phyloP scores from a whole-genome alignment of 2,329 filamentous ascomycete species.

The Plectosphaerella plurivora region DNA sequence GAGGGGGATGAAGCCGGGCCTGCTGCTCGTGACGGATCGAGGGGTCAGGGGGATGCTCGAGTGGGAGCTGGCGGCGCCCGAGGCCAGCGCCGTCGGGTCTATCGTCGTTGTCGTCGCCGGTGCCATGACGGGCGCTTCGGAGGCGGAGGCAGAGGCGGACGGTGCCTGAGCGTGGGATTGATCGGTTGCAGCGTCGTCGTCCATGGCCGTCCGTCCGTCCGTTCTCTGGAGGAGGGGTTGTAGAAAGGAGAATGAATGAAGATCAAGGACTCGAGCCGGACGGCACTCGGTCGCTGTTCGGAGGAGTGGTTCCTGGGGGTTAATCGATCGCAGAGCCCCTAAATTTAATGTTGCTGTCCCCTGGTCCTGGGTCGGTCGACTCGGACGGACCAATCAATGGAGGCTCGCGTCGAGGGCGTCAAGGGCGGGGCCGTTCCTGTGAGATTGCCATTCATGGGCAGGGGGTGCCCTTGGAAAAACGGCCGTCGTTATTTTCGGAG shows the following conservation, averaged over 20 bases:
- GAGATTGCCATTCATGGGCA: too few species aligned
- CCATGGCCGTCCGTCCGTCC: too few species aligned
- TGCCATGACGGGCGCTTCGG: not conserved
- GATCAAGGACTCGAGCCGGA: not conserved
- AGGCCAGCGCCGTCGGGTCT: slow-evolving; percentile 5
- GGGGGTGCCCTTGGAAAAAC: too few species aligned
- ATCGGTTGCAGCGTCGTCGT: not conserved
- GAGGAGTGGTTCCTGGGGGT: not conserved
- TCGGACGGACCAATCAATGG: not conserved
- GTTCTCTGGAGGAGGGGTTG: too few species aligned
- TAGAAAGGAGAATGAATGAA: too few species aligned
- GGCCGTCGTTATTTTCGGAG: too few species aligned
- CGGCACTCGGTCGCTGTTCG: not conserved
- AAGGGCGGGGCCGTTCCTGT: not conserved
- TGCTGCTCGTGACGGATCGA: slow-evolving; percentile 16
- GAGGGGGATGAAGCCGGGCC: slow-evolving; percentile 55
- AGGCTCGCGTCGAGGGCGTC: not conserved
- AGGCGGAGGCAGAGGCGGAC: too few species aligned
- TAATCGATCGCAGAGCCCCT: not conserved
- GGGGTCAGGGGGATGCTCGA: slow-evolving; percentile 9
- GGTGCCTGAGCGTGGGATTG: not conserved
- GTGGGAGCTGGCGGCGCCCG: slow-evolving; percentile 8
- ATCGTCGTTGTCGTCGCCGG: not conserved
- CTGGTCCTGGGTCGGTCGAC: not conserved
- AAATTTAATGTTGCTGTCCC: not conserved